Conservation (phyloP, 2,329 filamentous ascomycete species). For the Aspergillus sojae region DNA sequence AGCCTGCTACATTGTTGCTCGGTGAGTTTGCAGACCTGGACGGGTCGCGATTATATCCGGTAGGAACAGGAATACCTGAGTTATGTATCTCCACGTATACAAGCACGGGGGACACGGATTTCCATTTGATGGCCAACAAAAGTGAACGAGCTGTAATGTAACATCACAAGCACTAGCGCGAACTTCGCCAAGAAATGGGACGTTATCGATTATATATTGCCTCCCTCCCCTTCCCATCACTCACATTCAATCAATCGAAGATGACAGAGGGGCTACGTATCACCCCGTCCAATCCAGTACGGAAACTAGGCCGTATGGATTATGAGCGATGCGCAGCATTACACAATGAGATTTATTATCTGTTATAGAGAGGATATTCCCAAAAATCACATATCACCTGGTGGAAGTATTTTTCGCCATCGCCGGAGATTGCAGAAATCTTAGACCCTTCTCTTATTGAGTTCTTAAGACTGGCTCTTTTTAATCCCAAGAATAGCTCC, state of each 20-base stretch:
- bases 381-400: background rate
- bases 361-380: background rate
- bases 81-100: background rate
- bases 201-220: background rate
- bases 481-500: background rate
- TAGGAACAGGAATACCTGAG: background rate
- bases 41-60: too few relatives aligned
- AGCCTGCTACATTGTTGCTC: too few relatives aligned
- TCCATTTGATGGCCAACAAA: background rate
- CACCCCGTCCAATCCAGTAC: background rate
- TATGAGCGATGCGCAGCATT: background rate
- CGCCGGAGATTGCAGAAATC: background rate
- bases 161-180: background rate
- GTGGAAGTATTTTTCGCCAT: background rate
- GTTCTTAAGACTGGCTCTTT: background rate
- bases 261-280: background rate
- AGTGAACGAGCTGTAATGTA: background rate
- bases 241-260: background rate
- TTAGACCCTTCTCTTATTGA: background rate
- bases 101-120: background rate
- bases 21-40: too few relatives aligned
- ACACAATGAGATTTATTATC: background rate
- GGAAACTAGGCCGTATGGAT: background rate
- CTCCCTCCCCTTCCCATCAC: background rate
- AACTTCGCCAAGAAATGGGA: background rate